Conservation (phyloP, 257 asterid genomes). For the Solanum chiquidenum region DNA sequence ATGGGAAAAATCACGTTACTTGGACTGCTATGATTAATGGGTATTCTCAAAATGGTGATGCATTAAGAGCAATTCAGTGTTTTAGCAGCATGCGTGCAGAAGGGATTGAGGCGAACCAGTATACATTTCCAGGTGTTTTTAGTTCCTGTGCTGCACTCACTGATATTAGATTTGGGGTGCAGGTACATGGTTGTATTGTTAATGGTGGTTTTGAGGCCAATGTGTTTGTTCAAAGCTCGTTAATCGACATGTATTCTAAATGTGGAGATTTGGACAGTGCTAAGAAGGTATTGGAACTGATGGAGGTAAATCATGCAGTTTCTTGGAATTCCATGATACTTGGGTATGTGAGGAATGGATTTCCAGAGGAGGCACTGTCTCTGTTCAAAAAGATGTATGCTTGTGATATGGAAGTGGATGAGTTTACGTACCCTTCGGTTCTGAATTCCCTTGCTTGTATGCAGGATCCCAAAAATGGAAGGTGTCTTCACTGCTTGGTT, state of each 20-base stretch:
- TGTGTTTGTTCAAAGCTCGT: slow-evolving; percentile 63
- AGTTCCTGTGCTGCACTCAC: slow-evolving; percentile 44
- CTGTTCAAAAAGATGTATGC: slow-evolving; percentile 49
- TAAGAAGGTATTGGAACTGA: slow-evolving; percentile 33
- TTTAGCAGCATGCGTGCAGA: slow-evolving; percentile 51
- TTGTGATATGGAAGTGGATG: slow-evolving; percentile 46
- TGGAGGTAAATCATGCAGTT: slow-evolving; percentile 43
- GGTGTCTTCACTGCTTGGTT: slow-evolving; percentile 42
- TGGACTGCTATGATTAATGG: slow-evolving; percentile 90
- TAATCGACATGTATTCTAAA: slow-evolving; percentile 74
- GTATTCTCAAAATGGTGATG: slow-evolving; percentile 52
- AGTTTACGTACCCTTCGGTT: slow-evolving; percentile 65
- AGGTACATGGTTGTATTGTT: slow-evolving; percentile 56
- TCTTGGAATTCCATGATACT: slow-evolving; percentile 75
- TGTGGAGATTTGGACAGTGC: slow-evolving; percentile 60
- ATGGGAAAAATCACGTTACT: slow-evolving; percentile 76
- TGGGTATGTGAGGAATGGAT: slow-evolving; percentile 52
- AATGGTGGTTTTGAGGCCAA: slow-evolving; percentile 65
- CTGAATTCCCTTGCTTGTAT: slow-evolving; percentile 48
- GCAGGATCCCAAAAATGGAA: slow-evolving; percentile 34
- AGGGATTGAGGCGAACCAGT: slow-evolving; percentile 64
- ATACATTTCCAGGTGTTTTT: slow-evolving; percentile 69
- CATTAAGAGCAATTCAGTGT: slow-evolving; percentile 34
- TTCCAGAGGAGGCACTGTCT: slow-evolving; percentile 36
- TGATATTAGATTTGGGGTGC: slow-evolving; percentile 38